A percentile compares a stretch with the other conserved stretches of the same genome.
Evolutionary conservation across 2,329 filamentous ascomycete species (phyloP).

Genomic region (Claviceps sp.): DNA sequence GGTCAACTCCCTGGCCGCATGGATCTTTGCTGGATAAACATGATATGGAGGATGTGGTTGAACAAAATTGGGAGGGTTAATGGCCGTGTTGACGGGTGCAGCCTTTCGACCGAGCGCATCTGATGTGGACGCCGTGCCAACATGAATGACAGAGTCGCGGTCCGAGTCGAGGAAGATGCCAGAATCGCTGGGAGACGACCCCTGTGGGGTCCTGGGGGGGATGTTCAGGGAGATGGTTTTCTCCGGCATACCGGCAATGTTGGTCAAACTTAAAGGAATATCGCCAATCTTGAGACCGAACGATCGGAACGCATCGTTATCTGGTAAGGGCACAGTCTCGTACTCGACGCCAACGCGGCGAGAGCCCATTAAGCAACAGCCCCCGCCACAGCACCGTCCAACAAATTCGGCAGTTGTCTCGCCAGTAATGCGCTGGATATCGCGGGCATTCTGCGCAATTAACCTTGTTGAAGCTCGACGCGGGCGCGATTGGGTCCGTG

Average conservation of each 20-base stretch:
- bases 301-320: slow-evolving; percentile 75
- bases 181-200: slow-evolving; percentile 35
- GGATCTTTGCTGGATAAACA: slow-evolving; percentile 80
- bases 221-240: slow-evolving; percentile 61
- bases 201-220: slow-evolving; percentile 25
- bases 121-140: slow-evolving; percentile 18
- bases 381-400: slow-evolving; percentile 49
- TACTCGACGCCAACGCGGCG: slow-evolving; percentile 34
- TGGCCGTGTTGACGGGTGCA: slow-evolving; percentile 37
- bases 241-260: slow-evolving; percentile 57
- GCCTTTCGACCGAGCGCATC: slow-evolving; percentile 8
- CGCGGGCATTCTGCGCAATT: slow-evolving; percentile 48
- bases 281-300: slow-evolving; percentile 64
- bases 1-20: slow-evolving; percentile 76
- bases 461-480: slow-evolving; percentile 58
- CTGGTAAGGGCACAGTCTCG: slow-evolving; percentile 45
- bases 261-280: slow-evolving; percentile 61
- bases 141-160: slow-evolving; percentile 9
- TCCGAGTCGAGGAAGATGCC: slow-evolving; percentile 30
- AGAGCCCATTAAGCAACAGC: slow-evolving; percentile 43
- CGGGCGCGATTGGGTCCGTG: slow-evolving; percentile 30
- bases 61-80: slow-evolving; percentile 77
- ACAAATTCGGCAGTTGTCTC: slow-evolving; percentile 49
- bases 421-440: slow-evolving; percentile 50
- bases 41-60: slow-evolving; percentile 90